Conservation (phyloP, 2,329 filamentous ascomycete genomes). For the Diaporthe velutina region DNA sequence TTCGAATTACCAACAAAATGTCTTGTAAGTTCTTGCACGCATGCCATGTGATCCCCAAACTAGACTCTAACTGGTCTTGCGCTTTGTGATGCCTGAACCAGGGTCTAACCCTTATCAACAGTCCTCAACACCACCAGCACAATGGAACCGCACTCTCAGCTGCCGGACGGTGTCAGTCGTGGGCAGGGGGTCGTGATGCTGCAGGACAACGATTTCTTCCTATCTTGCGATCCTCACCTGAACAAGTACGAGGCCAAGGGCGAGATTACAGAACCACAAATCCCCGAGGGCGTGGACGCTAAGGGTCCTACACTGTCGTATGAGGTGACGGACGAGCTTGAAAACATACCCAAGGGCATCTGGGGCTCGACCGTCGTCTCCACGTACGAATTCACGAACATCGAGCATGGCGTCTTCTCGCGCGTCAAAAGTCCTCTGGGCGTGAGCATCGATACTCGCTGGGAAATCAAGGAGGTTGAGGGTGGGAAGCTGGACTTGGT, state of each 20-base stretch:
- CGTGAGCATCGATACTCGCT: slow-evolving; percentile 66
- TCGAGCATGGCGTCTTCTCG: slow-evolving; percentile 64
- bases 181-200: slow-evolving; percentile 58
- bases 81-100: not conserved
- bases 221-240: slow-evolving; percentile 66
- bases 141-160: slow-evolving; percentile 56
- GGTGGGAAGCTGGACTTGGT: slow-evolving; percentile 55
- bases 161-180: slow-evolving; percentile 54
- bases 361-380: slow-evolving; percentile 68
- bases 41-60: not conserved
- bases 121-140: slow-evolving; percentile 60
- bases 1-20: not conserved
- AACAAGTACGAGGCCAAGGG: slow-evolving; percentile 55
- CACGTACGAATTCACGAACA: slow-evolving; percentile 66
- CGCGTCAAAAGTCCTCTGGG: slow-evolving; percentile 65
- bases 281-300: slow-evolving; percentile 46
- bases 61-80: not conserved
- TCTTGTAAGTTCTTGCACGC: not conserved
- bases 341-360: slow-evolving; percentile 54
- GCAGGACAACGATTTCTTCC: slow-evolving; percentile 65
- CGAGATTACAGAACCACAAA: slow-evolving; percentile 40
- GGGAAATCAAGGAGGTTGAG: slow-evolving; percentile 54
- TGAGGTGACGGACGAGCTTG: slow-evolving; percentile 45
- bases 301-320: slow-evolving; percentile 44
- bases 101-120: slow-evolving; percentile 32